Conservation (phyloP, 352 stramenopile genomes). For the Achlya hypogyna region DNA sequence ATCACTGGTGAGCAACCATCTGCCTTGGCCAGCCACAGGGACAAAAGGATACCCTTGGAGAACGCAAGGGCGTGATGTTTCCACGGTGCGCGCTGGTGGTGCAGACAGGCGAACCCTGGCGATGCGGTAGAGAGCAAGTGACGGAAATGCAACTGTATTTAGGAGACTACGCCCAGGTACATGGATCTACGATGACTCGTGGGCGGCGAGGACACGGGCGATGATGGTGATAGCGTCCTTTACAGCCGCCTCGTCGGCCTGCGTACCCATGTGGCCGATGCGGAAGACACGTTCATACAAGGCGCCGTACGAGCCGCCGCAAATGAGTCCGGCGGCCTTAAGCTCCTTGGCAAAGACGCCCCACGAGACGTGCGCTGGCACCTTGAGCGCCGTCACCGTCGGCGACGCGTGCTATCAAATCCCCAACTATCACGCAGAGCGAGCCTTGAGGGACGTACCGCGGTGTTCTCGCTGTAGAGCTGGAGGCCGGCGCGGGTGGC, state of each 20-base stretch:
- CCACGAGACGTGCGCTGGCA: conserved; percentile 31
- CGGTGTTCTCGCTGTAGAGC: conserved; percentile 28
- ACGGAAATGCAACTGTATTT: too few species aligned
- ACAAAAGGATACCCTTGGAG: too few species aligned
- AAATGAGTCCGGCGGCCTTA: conserved; percentile 27
- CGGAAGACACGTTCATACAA: conserved; percentile 39
- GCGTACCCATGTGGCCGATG: conserved; percentile 46
- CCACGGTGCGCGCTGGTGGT: too few species aligned
- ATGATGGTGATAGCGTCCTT: conserved; percentile 29
- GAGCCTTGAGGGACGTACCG: not conserved
- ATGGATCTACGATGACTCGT: not conserved
- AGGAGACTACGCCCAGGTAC: not conserved
- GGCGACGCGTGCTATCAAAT: conserved; percentile 21
- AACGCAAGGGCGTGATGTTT: too few species aligned
- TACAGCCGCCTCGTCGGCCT: conserved; percentile 33
- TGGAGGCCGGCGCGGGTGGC: conserved; percentile 29
- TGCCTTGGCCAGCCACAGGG: too few species aligned
- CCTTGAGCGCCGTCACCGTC: conserved; percentile 42
- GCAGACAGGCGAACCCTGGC: too few species aligned
- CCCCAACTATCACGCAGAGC: not conserved
- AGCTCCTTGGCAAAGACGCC: conserved; percentile 28
- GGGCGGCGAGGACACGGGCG: not conserved
- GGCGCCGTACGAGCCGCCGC: conserved; percentile 38
- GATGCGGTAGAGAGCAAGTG: too few species aligned
- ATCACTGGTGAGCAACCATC: too few species aligned